A percentile compares a stretch with the other conserved stretches of the same genome.
Conservation (phyloP, 2,329 filamentous ascomycete genomes). For the Lomentospora prolificans region DNA sequence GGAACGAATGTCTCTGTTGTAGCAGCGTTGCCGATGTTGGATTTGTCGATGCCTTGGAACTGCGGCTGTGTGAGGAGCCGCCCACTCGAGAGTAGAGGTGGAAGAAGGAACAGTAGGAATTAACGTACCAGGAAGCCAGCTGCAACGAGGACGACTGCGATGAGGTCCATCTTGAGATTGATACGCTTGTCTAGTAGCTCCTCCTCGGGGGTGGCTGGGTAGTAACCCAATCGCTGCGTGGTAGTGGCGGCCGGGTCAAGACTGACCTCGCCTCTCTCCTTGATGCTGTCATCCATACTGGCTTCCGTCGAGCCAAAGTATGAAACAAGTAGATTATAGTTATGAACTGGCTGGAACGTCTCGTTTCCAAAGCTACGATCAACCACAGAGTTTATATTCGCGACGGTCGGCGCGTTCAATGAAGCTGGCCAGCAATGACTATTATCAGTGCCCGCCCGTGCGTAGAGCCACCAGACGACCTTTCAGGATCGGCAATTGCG, state of each 20-base stretch:
- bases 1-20: conserved; percentile 7
- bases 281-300: background rate
- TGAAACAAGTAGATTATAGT: too few relatives aligned
- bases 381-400: too few relatives aligned
- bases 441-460: too few relatives aligned
- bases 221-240: background rate
- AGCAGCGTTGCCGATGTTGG: conserved; percentile 45
- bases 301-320: background rate
- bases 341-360: too few relatives aligned
- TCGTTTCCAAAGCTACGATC: too few relatives aligned
- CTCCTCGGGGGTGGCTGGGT: background rate
- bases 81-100: too few relatives aligned
- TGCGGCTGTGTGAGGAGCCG: background rate
- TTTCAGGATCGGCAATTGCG: too few relatives aligned
- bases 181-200: background rate
- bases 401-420: too few relatives aligned
- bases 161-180: background rate
- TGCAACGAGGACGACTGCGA: background rate
- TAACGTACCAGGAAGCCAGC: background rate
- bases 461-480: too few relatives aligned
- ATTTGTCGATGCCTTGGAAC: conserved; percentile 18
- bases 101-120: too few relatives aligned
- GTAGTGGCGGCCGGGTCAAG: background rate
- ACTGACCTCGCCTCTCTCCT: background rate
- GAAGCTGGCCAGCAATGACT: too few relatives aligned